A percentile compares a stretch with the other conserved stretches of the same genome.
These are phyloP conservation scores for Naganishia randhawae DNA, from an alignment of 768 basidiomycete species.

Conservation along the genomic window DNA sequence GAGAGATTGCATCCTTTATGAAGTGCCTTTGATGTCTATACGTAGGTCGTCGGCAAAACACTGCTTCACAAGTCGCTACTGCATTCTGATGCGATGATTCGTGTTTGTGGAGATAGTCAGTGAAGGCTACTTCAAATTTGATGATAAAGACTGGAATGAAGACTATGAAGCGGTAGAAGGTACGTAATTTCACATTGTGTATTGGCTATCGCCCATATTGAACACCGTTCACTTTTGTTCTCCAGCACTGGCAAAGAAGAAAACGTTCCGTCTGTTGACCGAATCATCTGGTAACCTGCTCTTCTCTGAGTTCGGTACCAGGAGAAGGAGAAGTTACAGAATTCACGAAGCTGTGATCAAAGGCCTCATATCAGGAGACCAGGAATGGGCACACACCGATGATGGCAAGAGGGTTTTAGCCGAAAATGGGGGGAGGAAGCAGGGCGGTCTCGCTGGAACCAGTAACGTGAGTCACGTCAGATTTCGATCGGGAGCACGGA, in stretches of 20 bases:
- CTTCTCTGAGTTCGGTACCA: conserved; percentile 53
- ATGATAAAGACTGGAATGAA: conserved; percentile 67
- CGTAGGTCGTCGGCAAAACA: conserved; percentile 38
- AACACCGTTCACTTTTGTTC: background rate
- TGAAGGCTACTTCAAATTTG: conserved; percentile 77
- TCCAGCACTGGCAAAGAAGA: conserved; percentile 68
- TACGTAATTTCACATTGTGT: conserved; percentile 42
- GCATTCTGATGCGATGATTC: background rate
- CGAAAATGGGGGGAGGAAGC: background rate
- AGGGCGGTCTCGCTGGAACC: conserved; percentile 70
- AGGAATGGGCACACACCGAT: conserved; percentile 39
- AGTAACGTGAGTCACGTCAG: conserved; percentile 69
- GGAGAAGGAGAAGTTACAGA: conserved; percentile 53
- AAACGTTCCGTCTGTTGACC: conserved; percentile 59
- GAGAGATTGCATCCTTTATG: conserved; percentile 70
- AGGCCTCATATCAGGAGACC: conserved; percentile 64
- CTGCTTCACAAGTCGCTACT: background rate
- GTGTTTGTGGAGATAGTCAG: conserved; percentile 50
- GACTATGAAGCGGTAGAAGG: conserved; percentile 62
- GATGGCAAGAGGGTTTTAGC: conserved; percentile 24
- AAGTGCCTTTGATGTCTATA: conserved; percentile 89
- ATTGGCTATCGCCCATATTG: background rate
- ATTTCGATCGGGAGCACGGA: conserved; percentile 10
- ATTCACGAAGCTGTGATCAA: conserved; percentile 74
- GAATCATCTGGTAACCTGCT: conserved; percentile 33